Base-by-base conservation (phyloP, 2,329 filamentous ascomycete species). In the Metarhizium album region DNA sequence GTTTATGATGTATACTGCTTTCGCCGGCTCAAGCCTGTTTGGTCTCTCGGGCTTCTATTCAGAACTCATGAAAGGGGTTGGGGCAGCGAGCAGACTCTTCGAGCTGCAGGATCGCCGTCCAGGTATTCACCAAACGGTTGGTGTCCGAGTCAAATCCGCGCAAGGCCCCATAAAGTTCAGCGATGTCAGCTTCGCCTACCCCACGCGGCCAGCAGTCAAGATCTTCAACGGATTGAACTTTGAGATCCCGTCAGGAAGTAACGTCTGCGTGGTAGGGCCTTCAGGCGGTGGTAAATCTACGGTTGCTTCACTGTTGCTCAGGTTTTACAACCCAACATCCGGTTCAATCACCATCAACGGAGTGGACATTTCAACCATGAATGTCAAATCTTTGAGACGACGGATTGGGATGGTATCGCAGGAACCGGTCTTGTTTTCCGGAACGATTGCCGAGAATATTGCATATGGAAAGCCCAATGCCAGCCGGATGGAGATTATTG, bases 1-100 rank as follows among this genome's bases (percentile, higher is more conserved):
- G 0, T 98, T 98, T 69, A 79, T 98, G 72, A 97, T 98, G 91
- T 98, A 97, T 68, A 95, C 90, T 3, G 91, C 88, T 3, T 97
- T 83, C 66, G 80, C 82, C 6, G 82, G 82, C 3, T 93, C 87
- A 46, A 95, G 88, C 68, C 79, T 98, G 56, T 95, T 97, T 59
- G 93, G 93, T 3, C 74, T 98, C 2, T 95, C 90, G 3, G 89
- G 87, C 51, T 98, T 98, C 70, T 98, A 96, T 69, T 95, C 90
- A 0, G 93, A 98, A 65, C 76, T 98, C 54, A 98, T 98, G 93
- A 98, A 98, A 68, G 94, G 94, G 42, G 91, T 95, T 3, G 93
- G 94, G 61, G 93, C 93, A 42, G 93, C 93, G n/a, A 95, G 86
- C 62, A 86, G 93, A 53, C 75, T 98, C 1, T 98, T 98, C 62